Evolutionary conservation across 1,284 basidiomycete species (phyloP), one percentile per base, ranked within the genome.

Genomic region (Moesziomyces sp.): DNA sequence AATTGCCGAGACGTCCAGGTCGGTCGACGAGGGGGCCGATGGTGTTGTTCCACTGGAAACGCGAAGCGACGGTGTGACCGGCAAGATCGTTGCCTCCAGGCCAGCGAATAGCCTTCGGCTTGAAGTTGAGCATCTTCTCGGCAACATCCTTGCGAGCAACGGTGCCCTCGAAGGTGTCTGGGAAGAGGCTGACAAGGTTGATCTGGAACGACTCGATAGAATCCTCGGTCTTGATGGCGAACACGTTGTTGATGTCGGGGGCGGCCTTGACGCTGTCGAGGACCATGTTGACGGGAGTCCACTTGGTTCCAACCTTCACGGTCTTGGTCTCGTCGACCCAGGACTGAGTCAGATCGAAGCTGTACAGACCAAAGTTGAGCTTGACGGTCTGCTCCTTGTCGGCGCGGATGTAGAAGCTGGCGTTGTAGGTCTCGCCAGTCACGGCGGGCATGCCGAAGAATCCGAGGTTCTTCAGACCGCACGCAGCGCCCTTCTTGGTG

Each of bases 1-100:
- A 91, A 79, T 90, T 89, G 26, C 76, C 82, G 3, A 73, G 48
- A 9, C 82, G 76, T 11, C 90, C 87, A 58, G 87, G 85, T 74
- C 90, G 83, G 80, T 87, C 85, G 59, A 83, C 79, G 18, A 86
- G 63, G 4, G 77, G 76, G 0, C 90, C 86, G 18, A 89, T 81
- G 1, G 90, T 91, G 4, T 87, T 86, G 72, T 90, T 89, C 90
- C 90, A 91, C 80, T 88, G 86, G 90, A 90, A 91, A 19, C 90
- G 86, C 0, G 86, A 87, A 7, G 84, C 86, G 49, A 86, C 73
- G 23, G 87, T 87, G 84, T 70, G 74, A 30, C 86, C 55, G 65
- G 88, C 87, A 47, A 89, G 78, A 65, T 88, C 89, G 69, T 89
- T 89, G 13, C 87, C 87, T 48, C 91, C 90, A 16, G 90, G 90